phyloP scores from a whole-genome alignment of 495 filamentous ascomycete species.

The Penicillium verhagenii region DNA sequence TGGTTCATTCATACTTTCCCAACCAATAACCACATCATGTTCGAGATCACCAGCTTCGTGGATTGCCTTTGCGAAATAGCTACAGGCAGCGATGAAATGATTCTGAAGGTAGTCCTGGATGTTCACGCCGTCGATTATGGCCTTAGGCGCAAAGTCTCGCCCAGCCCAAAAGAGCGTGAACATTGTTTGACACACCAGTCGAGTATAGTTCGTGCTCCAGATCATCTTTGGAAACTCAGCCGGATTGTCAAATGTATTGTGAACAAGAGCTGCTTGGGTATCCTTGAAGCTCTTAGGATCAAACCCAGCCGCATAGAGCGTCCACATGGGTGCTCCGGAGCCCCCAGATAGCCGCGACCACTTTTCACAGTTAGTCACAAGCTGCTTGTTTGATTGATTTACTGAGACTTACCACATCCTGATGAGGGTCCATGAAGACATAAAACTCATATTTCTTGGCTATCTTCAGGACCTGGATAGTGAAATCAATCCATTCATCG shows the following conservation, averaged over 20 bases:
- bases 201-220: conserved; percentile 95
- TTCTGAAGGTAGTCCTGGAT: conserved; percentile 94
- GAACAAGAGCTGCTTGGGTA: conserved; percentile 90
- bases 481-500: conserved; percentile 89
- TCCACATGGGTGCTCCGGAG: conserved; percentile 97
- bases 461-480: conserved; percentile 75
- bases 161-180: conserved; percentile 95
- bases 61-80: conserved; percentile 78
- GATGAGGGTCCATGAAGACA: conserved; percentile 96
- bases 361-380: conserved; percentile 33
- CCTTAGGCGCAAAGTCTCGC: conserved; percentile 91
- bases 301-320: conserved; percentile 87
- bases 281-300: conserved; percentile 80
- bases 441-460: conserved; percentile 92
- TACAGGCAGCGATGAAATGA: conserved; percentile 78
- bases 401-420: conserved; percentile 73
- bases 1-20: conserved; percentile 95
- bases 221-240: conserved; percentile 96
- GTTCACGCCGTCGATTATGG: conserved; percentile 89
- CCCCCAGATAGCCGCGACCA: conserved; percentile 95
- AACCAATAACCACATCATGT: conserved; percentile 85
- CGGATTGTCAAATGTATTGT: conserved; percentile 90
- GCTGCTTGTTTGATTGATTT: neutral
- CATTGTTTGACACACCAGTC: conserved; percentile 83
- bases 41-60: conserved; percentile 89